A percentile compares a stretch with the other conserved stretches of the same genome.
phyloP scores from a whole-genome alignment of 2,329 filamentous ascomycete species.

The Emmonsia crescens region DNA sequence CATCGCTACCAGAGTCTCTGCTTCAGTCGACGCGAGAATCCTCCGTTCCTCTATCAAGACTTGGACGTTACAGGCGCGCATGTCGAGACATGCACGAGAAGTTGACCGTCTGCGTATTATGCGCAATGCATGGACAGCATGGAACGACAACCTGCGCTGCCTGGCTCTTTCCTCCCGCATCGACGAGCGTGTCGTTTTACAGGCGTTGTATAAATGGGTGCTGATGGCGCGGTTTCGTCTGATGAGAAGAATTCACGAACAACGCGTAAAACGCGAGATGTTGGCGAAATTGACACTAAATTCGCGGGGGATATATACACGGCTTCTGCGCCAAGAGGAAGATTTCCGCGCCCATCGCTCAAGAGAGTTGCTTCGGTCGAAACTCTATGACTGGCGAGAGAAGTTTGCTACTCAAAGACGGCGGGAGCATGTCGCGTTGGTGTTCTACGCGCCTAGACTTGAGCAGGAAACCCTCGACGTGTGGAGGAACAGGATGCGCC shows the following conservation, averaged over 20 bases:
- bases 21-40: slow-evolving; percentile 36
- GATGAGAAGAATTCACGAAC: slow-evolving; percentile 30
- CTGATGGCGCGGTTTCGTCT: slow-evolving; percentile 38
- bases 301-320: slow-evolving; percentile 27
- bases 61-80: slow-evolving; percentile 40
- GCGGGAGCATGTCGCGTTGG: slow-evolving; percentile 31
- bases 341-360: slow-evolving; percentile 24
- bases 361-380: slow-evolving; percentile 24
- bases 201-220: slow-evolving; percentile 53
- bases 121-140: slow-evolving; percentile 48
- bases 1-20: slow-evolving; percentile 31
- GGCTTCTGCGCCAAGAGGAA: slow-evolving; percentile 28
- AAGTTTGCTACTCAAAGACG: slow-evolving; percentile 29
- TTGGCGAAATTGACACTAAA: slow-evolving; percentile 32
- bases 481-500: slow-evolving; percentile 29
- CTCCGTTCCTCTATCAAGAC: slow-evolving; percentile 36
- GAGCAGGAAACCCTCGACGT: slow-evolving; percentile 29
- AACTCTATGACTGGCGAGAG: slow-evolving; percentile 29
- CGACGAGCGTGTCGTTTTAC: slow-evolving; percentile 44
- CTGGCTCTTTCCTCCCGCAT: slow-evolving; percentile 43
- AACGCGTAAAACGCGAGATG: slow-evolving; percentile 28
- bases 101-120: slow-evolving; percentile 44
- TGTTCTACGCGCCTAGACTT: slow-evolving; percentile 34
- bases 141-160: slow-evolving; percentile 51
- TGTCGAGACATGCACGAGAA: slow-evolving; percentile 38